phyloP scores from a whole-genome alignment of 176 grass and related monocot species.

The Miscanthus lutarioriparius region DNA sequence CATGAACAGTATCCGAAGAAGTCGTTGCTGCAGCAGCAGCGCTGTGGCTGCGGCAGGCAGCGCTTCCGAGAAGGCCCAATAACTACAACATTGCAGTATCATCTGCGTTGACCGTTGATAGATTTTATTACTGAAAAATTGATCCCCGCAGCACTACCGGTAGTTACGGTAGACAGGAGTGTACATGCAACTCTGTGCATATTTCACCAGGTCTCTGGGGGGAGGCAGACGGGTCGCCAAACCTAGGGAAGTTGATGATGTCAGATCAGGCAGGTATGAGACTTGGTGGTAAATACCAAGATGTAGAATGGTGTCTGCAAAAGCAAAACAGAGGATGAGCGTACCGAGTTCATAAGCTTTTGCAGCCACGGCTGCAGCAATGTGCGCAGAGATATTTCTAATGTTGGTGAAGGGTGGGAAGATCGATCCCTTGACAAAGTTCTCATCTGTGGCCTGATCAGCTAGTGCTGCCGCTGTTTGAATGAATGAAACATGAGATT shows the following conservation, averaged over 20 bases:
- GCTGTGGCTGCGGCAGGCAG: background rate
- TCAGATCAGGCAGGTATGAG: background rate
- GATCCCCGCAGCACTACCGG: slow-evolving; percentile 39
- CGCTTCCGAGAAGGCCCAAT: background rate
- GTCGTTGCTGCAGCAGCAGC: background rate
- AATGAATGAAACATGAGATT: background rate
- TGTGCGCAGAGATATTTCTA: slow-evolving; percentile 87
- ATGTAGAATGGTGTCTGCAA: background rate
- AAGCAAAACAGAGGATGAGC: background rate
- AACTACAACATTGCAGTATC: slow-evolving; percentile 8
- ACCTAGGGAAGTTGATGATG: slow-evolving; percentile 41
- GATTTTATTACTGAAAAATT: slow-evolving; percentile 56
- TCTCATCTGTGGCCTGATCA: slow-evolving; percentile 71
- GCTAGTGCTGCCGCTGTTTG: slow-evolving; percentile 84
- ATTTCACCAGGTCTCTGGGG: slow-evolving; percentile 66
- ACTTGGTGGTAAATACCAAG: background rate
- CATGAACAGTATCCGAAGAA: background rate
- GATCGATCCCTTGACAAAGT: slow-evolving; percentile 70
- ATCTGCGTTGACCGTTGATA: slow-evolving; percentile 25
- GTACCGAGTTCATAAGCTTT: slow-evolving; percentile 94
- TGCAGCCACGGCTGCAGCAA: slow-evolving; percentile 80
- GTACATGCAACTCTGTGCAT: slow-evolving; percentile 98
- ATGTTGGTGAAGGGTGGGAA: slow-evolving; percentile 87
- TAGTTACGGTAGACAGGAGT: slow-evolving; percentile 80
- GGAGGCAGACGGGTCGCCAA: slow-evolving; percentile 83